phyloP scores from a whole-genome alignment of 441 rosid species.

The Pelargonium myrrhifolium region DNA sequence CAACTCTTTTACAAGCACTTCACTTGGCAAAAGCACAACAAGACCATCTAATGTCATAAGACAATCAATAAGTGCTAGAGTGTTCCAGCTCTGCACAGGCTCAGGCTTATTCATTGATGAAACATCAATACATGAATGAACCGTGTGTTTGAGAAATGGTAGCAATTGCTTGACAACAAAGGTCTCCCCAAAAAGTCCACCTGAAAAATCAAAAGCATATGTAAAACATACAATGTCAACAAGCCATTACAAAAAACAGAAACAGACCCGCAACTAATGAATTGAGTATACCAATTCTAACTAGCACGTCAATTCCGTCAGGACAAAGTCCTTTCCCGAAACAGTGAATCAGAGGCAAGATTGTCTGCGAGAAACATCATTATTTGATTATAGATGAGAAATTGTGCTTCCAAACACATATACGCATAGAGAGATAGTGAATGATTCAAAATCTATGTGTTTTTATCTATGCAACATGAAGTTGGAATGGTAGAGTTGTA shows the following conservation, averaged over 20 bases:
- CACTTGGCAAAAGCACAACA: constrained; percentile 55
- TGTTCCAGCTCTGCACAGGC: constrained; percentile 84
- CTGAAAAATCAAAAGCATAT: constrained; percentile 42
- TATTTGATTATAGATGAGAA: background rate
- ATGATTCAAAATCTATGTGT: background rate
- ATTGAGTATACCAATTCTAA: constrained; percentile 76
- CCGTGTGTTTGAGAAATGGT: constrained; percentile 76
- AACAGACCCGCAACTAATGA: constrained; percentile 27
- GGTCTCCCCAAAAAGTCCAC: constrained; percentile 69
- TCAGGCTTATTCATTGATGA: constrained; percentile 65
- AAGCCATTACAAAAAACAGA: constrained; percentile 20
- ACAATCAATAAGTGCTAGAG: constrained; percentile 71
- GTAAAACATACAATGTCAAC: constrained; percentile 22
- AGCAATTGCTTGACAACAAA: constrained; percentile 77
- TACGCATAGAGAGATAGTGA: constrained; percentile 15
- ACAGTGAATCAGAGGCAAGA: constrained; percentile 82
- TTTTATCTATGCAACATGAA: constrained; percentile 8
- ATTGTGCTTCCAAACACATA: background rate
- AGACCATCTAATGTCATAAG: constrained; percentile 71
- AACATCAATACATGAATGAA: constrained; percentile 51
- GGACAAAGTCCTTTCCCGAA: constrained; percentile 87
- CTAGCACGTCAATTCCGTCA: constrained; percentile 87
- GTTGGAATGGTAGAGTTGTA: constrained; percentile 17
- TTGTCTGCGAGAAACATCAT: constrained; percentile 47
- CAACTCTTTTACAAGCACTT: constrained; percentile 65